Base-by-base conservation (phyloP, 2,329 filamentous ascomycete genomes). In the Dissoconium aciculare region DNA sequence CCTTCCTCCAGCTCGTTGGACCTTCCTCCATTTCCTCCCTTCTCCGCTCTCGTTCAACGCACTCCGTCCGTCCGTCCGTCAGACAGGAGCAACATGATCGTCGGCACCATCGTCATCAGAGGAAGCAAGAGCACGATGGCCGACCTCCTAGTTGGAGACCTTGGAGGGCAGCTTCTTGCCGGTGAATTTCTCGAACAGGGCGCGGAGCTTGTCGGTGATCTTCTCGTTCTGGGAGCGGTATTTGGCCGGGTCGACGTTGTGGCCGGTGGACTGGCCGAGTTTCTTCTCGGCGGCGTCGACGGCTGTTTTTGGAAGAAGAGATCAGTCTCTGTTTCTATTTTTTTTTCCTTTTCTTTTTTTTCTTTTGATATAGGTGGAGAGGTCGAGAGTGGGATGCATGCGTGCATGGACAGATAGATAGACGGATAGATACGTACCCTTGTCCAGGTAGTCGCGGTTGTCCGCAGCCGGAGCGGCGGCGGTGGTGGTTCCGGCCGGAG, bases 171-270 rank as follows among this genome's bases (percentile, higher is more conserved):
- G 42, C 33, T 44, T 37, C 42, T 44, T 43, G 30, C 43, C 43
- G 12, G 43, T 44, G 11, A 36, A 34, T 35, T 46, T 45, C 40
- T 46, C 43, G 21, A 46, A 40, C 34, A 43, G 39, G 26, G 32
- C 34, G 24, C 43, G 35, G 11, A 40, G 35, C 30, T 35, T 41
- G 28, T 46, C 43, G 29, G 40, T 42, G 26, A 46, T 28, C 38
- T 44, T 46, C 38, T 46, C 43, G 36, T 45, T 45, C 26, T 35
- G 33, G 16, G 26, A 26, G 27, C 41, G 31, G 16, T 42, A 31
- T 36, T 42, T 39, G 28, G 15, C 31, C 23, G 43, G 43, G 26
- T 44, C 35, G 16, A 38, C 17, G 17, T 29, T 17, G 13, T 38
- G 26, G 23, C 36, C 36, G 12, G 36, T 19, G 26, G 34, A 15